A percentile compares a stretch with the other conserved stretches of the same genome.
These are phyloP conservation scores for Pseudocercospora fuligena DNA, from an alignment of 2,329 filamentous ascomycete genomes.

Conservation along the genomic window DNA sequence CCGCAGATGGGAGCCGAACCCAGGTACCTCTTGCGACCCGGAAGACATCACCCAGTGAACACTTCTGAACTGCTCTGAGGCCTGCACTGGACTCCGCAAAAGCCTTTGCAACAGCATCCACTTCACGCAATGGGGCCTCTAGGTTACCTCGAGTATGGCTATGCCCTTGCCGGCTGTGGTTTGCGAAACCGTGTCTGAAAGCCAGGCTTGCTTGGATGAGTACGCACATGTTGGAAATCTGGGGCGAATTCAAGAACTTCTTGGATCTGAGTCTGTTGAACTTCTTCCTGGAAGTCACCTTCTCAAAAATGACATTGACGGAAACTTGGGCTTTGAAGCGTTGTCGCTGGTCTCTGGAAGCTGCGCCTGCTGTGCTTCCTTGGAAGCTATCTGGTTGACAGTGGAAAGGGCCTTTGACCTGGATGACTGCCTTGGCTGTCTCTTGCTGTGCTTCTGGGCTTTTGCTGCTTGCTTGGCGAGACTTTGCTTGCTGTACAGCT, in stretches of 20 bases:
- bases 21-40: conserved; percentile 2
- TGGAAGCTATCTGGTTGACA: conserved; percentile 8
- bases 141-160: neutral
- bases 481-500: neutral
- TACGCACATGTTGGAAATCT: neutral
- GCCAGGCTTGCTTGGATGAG: conserved; percentile 7
- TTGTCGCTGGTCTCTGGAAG: conserved; percentile 5
- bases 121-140: neutral
- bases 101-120: neutral
- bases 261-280: neutral
- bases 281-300: neutral
- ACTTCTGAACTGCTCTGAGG: neutral
- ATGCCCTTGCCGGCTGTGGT: conserved; percentile 1
- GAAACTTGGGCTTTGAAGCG: neutral
- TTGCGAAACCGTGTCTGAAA: conserved; percentile 4
- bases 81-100: conserved; percentile 1
- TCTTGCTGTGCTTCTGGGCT: neutral
- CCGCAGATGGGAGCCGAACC: conserved; percentile 4
- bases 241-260: neutral
- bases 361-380: conserved; percentile 17
- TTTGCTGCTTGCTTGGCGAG: neutral
- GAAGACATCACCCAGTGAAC: conserved; percentile 5
- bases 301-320: neutral
- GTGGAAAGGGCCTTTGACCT: conserved; percentile 2
- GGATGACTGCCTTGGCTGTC: neutral